These are phyloP conservation scores for Globisporangium solare DNA, from an alignment of 352 stramenopile species.

Conservation along the genomic window DNA sequence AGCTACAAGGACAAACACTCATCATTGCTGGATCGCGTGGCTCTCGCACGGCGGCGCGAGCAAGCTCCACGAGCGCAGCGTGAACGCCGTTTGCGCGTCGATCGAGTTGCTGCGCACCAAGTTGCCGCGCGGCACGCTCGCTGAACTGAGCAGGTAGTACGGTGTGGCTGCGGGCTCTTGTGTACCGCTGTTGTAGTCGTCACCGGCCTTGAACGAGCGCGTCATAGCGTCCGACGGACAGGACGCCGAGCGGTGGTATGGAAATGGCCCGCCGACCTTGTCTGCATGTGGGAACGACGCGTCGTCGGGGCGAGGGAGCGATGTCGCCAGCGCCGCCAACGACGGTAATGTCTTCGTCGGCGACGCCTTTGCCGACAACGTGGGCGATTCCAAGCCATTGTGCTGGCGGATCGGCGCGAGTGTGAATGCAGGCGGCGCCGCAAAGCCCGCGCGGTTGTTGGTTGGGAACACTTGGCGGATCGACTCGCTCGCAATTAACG, in stretches of 20 bases:
- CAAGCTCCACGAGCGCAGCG: constrained; percentile 18
- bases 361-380: constrained; percentile 9
- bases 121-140: constrained; percentile 28
- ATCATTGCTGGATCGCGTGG: constrained; percentile 12
- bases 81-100: constrained; percentile 30
- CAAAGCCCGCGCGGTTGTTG: constrained; percentile 16
- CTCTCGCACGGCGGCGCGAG: constrained; percentile 9
- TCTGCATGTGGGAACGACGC: constrained; percentile 10
- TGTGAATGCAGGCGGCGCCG: constrained; percentile 14
- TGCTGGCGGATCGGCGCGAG: constrained; percentile 19
- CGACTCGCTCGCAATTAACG: constrained; percentile 19
- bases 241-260: constrained; percentile 60
- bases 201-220: neutral
- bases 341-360: constrained; percentile 21
- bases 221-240: constrained; percentile 58
- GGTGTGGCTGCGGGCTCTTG: constrained; percentile 10
- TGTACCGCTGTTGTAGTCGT: neutral
- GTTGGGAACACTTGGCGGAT: constrained; percentile 18
- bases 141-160: constrained; percentile 15
- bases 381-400: neutral
- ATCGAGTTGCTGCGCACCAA: constrained; percentile 64
- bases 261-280: constrained; percentile 51
- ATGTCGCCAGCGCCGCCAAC: constrained; percentile 20
- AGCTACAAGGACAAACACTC: neutral
- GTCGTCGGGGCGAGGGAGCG: constrained; percentile 7